Evolutionary conservation across 768 basidiomycete species (phyloP).

Genomic region (Sporobolomyces phaffii): DNA sequence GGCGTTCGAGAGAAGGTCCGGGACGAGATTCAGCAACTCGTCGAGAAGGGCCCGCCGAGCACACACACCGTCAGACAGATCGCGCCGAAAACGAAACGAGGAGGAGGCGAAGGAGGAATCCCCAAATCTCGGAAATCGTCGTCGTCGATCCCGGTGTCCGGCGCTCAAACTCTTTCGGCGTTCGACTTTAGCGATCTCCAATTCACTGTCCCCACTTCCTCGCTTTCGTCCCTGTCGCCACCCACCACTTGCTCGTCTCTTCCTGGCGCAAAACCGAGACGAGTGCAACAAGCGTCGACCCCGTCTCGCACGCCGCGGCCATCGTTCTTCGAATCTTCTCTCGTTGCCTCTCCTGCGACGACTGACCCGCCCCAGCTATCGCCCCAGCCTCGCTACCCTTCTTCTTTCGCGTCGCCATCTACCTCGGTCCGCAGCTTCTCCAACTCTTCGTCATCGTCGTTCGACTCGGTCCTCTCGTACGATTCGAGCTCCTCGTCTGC

Average conservation of each 20-base stretch:
- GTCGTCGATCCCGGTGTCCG: not conserved
- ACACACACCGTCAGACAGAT: slow-evolving; percentile 1
- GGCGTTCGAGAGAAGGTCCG: not conserved
- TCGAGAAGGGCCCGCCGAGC: not conserved
- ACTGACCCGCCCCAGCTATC: not conserved
- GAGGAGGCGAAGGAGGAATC: not conserved
- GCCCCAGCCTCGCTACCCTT: slow-evolving; percentile 19
- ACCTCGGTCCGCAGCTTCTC: slow-evolving; percentile 10
- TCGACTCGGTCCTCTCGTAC: slow-evolving; percentile 32
- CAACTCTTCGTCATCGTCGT: slow-evolving; percentile 9
- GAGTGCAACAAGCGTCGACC: too few relatives aligned
- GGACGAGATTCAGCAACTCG: slow-evolving; percentile 12
- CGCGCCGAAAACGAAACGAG: not conserved
- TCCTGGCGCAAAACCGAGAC: too few relatives aligned
- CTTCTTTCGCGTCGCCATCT: slow-evolving; percentile 14
- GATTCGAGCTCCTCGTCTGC: not conserved
- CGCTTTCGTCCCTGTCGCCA: not conserved
- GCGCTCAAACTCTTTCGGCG: not conserved
- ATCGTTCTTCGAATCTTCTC: too few relatives aligned
- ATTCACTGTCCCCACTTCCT: too few relatives aligned
- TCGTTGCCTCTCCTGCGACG: not conserved
- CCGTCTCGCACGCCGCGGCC: too few relatives aligned
- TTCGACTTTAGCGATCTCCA: not conserved
- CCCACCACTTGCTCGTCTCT: too few relatives aligned
- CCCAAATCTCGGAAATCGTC: not conserved